Percentiles rank a stretch among this genome's conserved stretches.
phyloP scores from a whole-genome alignment of 345 rosid species.

The Moricandia moricandioides region DNA sequence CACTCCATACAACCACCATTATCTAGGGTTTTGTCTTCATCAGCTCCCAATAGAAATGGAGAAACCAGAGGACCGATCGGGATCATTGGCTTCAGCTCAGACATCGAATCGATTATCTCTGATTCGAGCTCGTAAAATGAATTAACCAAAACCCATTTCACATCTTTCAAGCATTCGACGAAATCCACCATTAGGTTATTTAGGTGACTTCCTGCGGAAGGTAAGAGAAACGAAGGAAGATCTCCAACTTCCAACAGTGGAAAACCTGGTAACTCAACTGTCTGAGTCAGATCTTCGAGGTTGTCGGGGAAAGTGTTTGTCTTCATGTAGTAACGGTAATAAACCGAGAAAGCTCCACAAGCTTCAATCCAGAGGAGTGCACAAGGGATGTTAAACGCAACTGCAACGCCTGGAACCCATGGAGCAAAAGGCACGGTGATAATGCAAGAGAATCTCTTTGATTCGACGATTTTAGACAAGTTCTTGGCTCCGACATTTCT shows the following conservation, averaged over 20 bases:
- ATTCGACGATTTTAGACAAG: constrained; percentile 38
- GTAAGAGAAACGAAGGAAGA: constrained; percentile 51
- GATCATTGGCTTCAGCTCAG: constrained; percentile 25
- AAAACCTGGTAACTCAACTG: constrained; percentile 42
- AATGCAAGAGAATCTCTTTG: constrained; percentile 35
- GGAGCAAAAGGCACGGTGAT: constrained; percentile 47
- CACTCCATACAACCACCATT: constrained; percentile 47
- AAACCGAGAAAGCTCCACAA: constrained; percentile 43
- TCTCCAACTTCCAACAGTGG: constrained; percentile 42
- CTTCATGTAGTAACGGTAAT: constrained; percentile 43
- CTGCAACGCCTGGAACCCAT: constrained; percentile 49
- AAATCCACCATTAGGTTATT: constrained; percentile 20
- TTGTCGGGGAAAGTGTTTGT: constrained; percentile 36
- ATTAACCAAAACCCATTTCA: constrained; percentile 55
- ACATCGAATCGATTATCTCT: constrained; percentile 38
- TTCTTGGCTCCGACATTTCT: constrained; percentile 35
- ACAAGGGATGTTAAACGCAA: constrained; percentile 42
- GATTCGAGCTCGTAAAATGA: constrained; percentile 52
- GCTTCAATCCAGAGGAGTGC: constrained; percentile 63
- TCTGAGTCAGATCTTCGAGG: constrained; percentile 27
- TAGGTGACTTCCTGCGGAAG: constrained; percentile 21
- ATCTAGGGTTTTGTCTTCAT: background rate
- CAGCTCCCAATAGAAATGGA: constrained; percentile 35
- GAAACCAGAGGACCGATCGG: constrained; percentile 64
- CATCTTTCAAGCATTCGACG: constrained; percentile 31